Percentiles rank a stretch among this genome's conserved stretches.
Conservation (phyloP, 116 monocot genomes). For the Iris pallida region DNA sequence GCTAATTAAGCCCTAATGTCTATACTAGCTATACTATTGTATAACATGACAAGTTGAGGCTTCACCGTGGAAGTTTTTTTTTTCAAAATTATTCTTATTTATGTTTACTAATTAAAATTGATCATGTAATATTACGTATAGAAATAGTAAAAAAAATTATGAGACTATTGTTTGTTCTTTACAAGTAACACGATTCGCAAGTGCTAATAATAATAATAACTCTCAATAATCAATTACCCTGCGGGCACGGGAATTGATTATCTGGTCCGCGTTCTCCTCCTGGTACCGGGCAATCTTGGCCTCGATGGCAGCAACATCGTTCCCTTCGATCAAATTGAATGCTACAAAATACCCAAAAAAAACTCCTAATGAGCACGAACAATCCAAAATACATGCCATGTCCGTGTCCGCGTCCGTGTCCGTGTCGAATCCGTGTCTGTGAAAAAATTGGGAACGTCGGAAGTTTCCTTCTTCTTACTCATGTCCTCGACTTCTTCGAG, state of each 20-base stretch:
- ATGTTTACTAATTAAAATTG: too few relatives aligned
- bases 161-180: too few relatives aligned
- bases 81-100: too few relatives aligned
- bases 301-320: conserved; percentile 78
- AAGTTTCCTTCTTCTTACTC: conserved; percentile 52
- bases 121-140: not conserved
- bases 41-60: too few relatives aligned
- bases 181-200: not conserved
- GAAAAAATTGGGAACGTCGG: too few relatives aligned
- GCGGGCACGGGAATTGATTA: conserved; percentile 70
- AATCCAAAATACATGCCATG: not conserved
- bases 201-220: not conserved
- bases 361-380: not conserved
- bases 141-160: not conserved
- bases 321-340: conserved; percentile 79
- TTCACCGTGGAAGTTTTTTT: too few relatives aligned
- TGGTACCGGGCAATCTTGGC: conserved; percentile 74
- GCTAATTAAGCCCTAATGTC: too few relatives aligned
- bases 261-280: conserved; percentile 91
- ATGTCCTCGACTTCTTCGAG: conserved; percentile 97
- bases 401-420: too few relatives aligned
- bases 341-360: conserved; percentile 32
- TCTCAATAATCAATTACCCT: conserved; percentile 39
- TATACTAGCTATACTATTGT: too few relatives aligned
- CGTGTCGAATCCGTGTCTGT: too few relatives aligned